Evolutionary conservation across 1,284 basidiomycete species (phyloP).

Genomic region (Peniophora sp.): DNA sequence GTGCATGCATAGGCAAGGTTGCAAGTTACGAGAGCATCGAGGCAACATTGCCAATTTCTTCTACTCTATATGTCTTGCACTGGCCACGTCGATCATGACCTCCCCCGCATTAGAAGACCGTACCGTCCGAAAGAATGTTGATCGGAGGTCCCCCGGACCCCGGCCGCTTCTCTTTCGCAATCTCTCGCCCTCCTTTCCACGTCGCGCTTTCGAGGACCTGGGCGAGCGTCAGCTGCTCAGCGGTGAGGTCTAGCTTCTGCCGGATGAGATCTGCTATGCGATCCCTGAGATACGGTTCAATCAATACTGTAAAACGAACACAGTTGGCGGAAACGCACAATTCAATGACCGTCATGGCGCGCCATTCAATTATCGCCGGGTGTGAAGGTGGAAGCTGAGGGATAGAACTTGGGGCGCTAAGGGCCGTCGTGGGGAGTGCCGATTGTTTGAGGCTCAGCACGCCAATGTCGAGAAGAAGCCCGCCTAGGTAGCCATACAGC

Average conservation of each 20-base stretch:
- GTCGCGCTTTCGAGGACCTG: slow-evolving; percentile 92
- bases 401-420: slow-evolving; percentile 40
- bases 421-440: slow-evolving; percentile 32
- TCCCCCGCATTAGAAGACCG: slow-evolving; percentile 53
- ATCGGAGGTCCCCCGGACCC: slow-evolving; percentile 80
- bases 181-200: slow-evolving; percentile 92
- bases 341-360: slow-evolving; percentile 88
- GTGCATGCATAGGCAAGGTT: too few species aligned
- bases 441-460: slow-evolving; percentile 58
- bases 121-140: slow-evolving; percentile 80
- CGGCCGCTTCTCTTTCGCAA: slow-evolving; percentile 74
- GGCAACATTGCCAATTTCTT: too few species aligned
- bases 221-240: slow-evolving; percentile 56
- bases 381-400: slow-evolving; percentile 67
- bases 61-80: too few species aligned
- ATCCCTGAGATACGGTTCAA: slow-evolving; percentile 49
- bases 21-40: too few species aligned
- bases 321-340: slow-evolving; percentile 49
- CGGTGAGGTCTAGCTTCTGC: slow-evolving; percentile 39
- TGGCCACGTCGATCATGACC: background rate
- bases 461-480: slow-evolving; percentile 80
- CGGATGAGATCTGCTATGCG: slow-evolving; percentile 72
- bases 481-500: slow-evolving; percentile 40
- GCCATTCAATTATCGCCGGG: slow-evolving; percentile 92
- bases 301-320: background rate